A percentile compares a stretch with the other conserved stretches of the same genome.
phyloP scores from a whole-genome alignment of 352 stramenopile species.

The Phytophthora macrochlamydospora region DNA sequence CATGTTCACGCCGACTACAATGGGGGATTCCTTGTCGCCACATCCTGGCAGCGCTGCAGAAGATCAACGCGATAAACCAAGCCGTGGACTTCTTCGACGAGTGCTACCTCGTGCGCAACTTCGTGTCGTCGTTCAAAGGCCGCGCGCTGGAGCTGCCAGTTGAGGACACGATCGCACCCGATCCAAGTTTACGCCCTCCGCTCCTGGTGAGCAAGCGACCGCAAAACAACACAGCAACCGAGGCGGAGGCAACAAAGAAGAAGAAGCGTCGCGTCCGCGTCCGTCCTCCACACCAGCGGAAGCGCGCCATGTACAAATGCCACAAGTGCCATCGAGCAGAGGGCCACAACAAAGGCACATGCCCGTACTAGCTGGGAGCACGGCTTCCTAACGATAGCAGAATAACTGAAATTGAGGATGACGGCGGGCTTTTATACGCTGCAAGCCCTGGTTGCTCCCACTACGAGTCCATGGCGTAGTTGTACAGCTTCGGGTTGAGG shows the following conservation, averaged over 20 bases:
- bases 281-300: slow-evolving; percentile 37
- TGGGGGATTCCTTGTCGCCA: slow-evolving; percentile 53
- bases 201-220: slow-evolving; percentile 27
- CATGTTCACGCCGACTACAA: slow-evolving; percentile 44
- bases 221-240: background rate
- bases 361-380: slow-evolving; percentile 33
- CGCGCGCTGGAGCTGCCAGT: slow-evolving; percentile 48
- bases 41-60: slow-evolving; percentile 44
- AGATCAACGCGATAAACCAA: slow-evolving; percentile 34
- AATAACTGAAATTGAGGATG: too few relatives aligned
- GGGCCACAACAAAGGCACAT: slow-evolving; percentile 60
- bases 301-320: slow-evolving; percentile 59
- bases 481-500: slow-evolving; percentile 28
- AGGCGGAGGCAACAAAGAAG: slow-evolving; percentile 12
- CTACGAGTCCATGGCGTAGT: slow-evolving; percentile 30
- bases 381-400: background rate
- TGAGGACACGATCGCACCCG: slow-evolving; percentile 36
- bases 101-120: slow-evolving; percentile 53
- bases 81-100: slow-evolving; percentile 56
- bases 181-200: slow-evolving; percentile 36
- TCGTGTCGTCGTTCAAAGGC: slow-evolving; percentile 43
- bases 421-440: slow-evolving; percentile 23
- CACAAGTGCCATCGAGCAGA: slow-evolving; percentile 52
- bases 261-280: slow-evolving; percentile 44
- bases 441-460: slow-evolving; percentile 2